Evolutionary conservation across 2,329 filamentous ascomycete genomes (phyloP), one percentile per base, ranked within the genome.

Genomic region (Clonostachys byssicola): DNA sequence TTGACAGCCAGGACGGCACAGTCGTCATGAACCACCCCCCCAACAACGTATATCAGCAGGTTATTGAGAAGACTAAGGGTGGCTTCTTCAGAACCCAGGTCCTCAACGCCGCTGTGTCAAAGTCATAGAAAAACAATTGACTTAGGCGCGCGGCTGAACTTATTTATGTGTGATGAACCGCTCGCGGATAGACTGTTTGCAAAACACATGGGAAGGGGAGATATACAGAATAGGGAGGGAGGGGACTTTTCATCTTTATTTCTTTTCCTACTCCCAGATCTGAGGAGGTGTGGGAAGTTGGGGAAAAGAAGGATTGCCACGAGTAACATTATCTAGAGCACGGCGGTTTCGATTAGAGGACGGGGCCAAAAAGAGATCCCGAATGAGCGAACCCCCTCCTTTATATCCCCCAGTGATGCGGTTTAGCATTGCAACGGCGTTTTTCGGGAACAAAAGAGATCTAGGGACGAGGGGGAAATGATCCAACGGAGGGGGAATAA

Each of bases 21-120:
- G 94, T 99, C 46, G 85, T 97, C 59, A 99, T 99, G 92, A 97
- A 99, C 78, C 94, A 99, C 74, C 94, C 92, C 45, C 92, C 94
- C 52, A 94, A 95, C 76, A 96, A 91, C 54, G 92, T 99, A 56
- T 97, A 99, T 74, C 92, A 96, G 75, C 92, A 99, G 72, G 94
- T 99, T 62, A 99, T 99, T 63, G 94, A 99, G 81, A 85, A 91
- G 74, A 99, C 94, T 50, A 97, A 97, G 83, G 94, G 94, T 54
- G 92, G 90, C 49, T 97, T 97, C 81, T 99, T 99, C 83, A 78
- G 94, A 65, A 99, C 94, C 54, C 94, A 97, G 68, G 94, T 99
- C 45, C 78, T 99, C 58, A 95, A 74, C 56, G 76, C 80, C n/a
- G 80, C 80, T 45, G 74, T 83, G 49, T 75, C 77, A 52, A 76